Evolutionary conservation across 768 basidiomycete species (phyloP), one percentile per base, ranked within the genome.

Genomic region (Leucosporidium yakuticum): DNA sequence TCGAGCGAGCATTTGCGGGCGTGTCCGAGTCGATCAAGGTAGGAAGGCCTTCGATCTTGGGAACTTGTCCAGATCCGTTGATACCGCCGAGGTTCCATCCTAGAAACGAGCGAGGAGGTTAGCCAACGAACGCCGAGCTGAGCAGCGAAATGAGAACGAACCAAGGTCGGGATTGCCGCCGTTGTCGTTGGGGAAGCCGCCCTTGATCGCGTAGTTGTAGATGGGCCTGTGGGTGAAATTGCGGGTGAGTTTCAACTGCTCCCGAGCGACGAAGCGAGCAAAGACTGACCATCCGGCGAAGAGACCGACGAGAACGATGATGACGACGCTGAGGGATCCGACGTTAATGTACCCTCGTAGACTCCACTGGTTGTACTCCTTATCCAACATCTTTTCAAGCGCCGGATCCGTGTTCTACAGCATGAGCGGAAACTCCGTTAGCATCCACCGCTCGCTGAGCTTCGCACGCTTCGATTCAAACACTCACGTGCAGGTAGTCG

Each of bases 41-140:
- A 0, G 86, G 88, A 67, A 93, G 78, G 64, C 84, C 83, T 6
- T 86, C 82, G 4, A 95, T 83, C 61, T 81, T 78, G 1, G 94
- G 91, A 39, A 97, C 86, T 79, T 97, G 94, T 3, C 95, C 95
- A 0, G 88, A 83, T 21, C 80, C 84, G 74, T 98, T 98, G 73
- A 90, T 87, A 7, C 89, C 89, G 27, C 94, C 93, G 23, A 94
- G 81, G 78, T 95, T 94, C 80, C 87, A 93, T 53, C 69, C 74
- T 21, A 85, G 85, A 29, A 82, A 76, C 19, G 78, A 82, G 32
- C 8, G 20, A 19, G 5, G 36, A 19, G 19, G 51, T 29, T 7
- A 55, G 34, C 32, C 8, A 20, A n/a, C 6, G 21, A 7, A 17
- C 15, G 20, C 44, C 14, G 15, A 50, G 29, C 8, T n/a, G 47